Evolutionary conservation across 1,284 basidiomycete genomes (phyloP), one percentile per base, ranked within the genome.

Genomic region (Tilletia horrida): DNA sequence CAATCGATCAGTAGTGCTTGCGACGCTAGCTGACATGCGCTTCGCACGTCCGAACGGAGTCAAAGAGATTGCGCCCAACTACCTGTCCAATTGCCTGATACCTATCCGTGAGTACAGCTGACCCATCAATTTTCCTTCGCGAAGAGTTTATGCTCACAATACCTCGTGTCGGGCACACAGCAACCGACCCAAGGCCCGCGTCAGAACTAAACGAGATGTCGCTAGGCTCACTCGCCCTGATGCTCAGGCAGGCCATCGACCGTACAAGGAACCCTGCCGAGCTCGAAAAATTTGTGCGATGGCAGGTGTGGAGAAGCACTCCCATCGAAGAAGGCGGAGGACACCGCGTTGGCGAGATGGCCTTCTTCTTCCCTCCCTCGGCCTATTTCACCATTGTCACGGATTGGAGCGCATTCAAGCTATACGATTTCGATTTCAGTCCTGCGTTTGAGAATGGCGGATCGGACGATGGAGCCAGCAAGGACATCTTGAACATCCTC

Each of bases 281-380:
- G 8, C 29, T 59, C 11, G 55, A 59, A 29, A 31, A 59, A 29
- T 59, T 35, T 21, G 55, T 59, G 4, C 55, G 55, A 7, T 59
- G 55, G 55, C 55, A 59, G 35, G 55, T 59, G 29, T 59, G 55
- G 55, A 31, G 55, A 31, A 35, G 29, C 13, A 59, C 55, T n/a
- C 55, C 55, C 14, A 25, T 18, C 3, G 27, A 31, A 35, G 25
- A 35, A 21, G 55, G 55, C 18, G 55, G 55, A 13, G 55, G 55
- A 14, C 55, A 59, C 3, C 27, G 27, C 18, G 11, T 7, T 7
- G 27, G 27, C 29, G n/a, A 29, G 14, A 59, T 59, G 55, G 55
- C 55, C 55, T 25, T 59, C 55, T 59, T 59, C 55, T 59, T 59
- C 55, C 55, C 55, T 11, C 27, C 55, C 25, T 18, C 27, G 7